These are phyloP conservation scores for Nitzschia sp. DNA, from an alignment of 108 stramenopile species.

Conservation along the genomic window DNA sequence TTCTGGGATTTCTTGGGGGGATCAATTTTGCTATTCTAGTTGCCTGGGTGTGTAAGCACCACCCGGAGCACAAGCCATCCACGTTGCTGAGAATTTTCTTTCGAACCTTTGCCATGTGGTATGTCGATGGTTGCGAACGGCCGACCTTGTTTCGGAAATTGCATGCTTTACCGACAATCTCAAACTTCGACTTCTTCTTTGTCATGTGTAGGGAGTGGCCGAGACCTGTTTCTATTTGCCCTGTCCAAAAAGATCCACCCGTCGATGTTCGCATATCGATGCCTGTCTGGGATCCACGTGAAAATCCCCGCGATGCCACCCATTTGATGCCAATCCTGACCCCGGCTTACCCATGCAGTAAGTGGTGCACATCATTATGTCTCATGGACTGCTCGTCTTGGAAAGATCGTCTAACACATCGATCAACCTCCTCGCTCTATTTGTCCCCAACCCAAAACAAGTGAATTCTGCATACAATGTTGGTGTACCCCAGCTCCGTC, in stretches of 20 bases:
- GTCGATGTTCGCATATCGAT: constrained; percentile 21
- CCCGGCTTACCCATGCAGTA: constrained; percentile 91
- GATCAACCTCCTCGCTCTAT: not conserved
- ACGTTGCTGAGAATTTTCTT: constrained; percentile 72
- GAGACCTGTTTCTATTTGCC: constrained; percentile 8
- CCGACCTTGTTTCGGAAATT: not conserved
- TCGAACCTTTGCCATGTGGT: constrained; percentile 75
- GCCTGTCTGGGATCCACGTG: constrained; percentile 78
- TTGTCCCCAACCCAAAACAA: not conserved
- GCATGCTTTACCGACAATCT: too few relatives aligned
- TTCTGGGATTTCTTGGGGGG: constrained; percentile 93
- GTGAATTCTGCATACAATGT: constrained; percentile 97
- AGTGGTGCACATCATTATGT: constrained; percentile 17
- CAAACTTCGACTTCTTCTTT: not conserved
- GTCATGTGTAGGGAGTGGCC: constrained; percentile 19
- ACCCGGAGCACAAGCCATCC: constrained; percentile 55
- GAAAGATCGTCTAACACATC: not conserved
- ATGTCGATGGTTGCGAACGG: constrained; percentile 5
- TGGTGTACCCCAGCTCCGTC: constrained; percentile 78
- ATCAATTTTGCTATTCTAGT: constrained; percentile 95
- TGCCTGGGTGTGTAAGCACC: constrained; percentile 82
- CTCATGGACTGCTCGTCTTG: too few relatives aligned
- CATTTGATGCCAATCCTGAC: constrained; percentile 97
- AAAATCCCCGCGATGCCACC: constrained; percentile 67
- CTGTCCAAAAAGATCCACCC: constrained; percentile 20